phyloP scores from a whole-genome alignment of 2,329 filamentous ascomycete species.

The Colletotrichum neosansevieriae region DNA sequence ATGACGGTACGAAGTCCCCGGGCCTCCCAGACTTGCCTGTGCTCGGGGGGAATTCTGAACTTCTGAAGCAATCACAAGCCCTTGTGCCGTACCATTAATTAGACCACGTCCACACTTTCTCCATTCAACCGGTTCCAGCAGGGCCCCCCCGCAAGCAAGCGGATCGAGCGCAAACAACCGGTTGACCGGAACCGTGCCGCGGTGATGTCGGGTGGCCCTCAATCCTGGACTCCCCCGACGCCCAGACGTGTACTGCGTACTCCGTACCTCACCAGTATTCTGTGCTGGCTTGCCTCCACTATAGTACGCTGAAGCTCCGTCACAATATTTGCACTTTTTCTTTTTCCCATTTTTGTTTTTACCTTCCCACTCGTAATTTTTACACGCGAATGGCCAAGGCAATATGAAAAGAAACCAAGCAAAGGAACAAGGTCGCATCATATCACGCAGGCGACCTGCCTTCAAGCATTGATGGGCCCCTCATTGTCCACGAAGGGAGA shows the following conservation, averaged over 20 bases:
- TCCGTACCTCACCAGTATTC: background rate
- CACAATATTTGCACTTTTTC: too few relatives aligned
- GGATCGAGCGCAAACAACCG: slow-evolving; percentile 26
- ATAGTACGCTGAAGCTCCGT: too few relatives aligned
- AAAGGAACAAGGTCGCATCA: too few relatives aligned
- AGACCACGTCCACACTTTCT: slow-evolving; percentile 8
- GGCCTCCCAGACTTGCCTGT: background rate
- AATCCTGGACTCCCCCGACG: slow-evolving; percentile 10
- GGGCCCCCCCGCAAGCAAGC: background rate
- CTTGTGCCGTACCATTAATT: slow-evolving; percentile 28
- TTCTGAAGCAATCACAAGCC: slow-evolving; percentile 10
- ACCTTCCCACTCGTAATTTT: too few relatives aligned
- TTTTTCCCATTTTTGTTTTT: too few relatives aligned
- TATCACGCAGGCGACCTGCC: too few relatives aligned
- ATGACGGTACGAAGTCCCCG: background rate
- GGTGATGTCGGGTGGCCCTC: background rate
- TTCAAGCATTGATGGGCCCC: too few relatives aligned
- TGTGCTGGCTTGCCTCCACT: background rate
- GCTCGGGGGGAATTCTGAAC: slow-evolving; percentile 16
- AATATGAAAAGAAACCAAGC: too few relatives aligned
- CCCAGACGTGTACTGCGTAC: slow-evolving; percentile 26
- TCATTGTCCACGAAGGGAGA: too few relatives aligned
- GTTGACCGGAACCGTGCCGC: slow-evolving; percentile 34
- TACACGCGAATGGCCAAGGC: too few relatives aligned
- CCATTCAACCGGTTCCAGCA: slow-evolving; percentile 14